Evolutionary conservation across 1,284 basidiomycete species (phyloP).

Genomic region (Prillingera fragicola): DNA sequence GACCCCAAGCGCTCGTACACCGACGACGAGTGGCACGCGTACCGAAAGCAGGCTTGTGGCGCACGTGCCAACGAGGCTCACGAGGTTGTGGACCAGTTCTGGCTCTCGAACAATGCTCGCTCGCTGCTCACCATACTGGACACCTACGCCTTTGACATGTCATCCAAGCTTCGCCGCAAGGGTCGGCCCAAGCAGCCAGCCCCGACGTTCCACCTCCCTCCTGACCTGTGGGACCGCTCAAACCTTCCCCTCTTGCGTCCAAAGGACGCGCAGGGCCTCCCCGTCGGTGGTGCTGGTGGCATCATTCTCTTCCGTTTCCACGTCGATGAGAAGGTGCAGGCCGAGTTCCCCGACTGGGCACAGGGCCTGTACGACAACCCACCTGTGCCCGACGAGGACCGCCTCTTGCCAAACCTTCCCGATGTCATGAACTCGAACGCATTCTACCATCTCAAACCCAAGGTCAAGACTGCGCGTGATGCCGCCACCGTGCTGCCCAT

Average conservation of each 20-base stretch:
- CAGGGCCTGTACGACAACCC: slow-evolving; percentile 42
- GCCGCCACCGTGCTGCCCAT: slow-evolving; percentile 15
- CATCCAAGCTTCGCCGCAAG: slow-evolving; percentile 28
- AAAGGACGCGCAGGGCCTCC: slow-evolving; percentile 36
- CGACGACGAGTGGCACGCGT: slow-evolving; percentile 41
- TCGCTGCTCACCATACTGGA: slow-evolving; percentile 35
- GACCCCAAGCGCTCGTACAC: slow-evolving; percentile 39
- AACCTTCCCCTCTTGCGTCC: slow-evolving; percentile 31
- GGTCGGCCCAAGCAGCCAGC: slow-evolving; percentile 42
- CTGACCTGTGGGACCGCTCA: slow-evolving; percentile 34
- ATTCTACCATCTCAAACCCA: slow-evolving; percentile 26
- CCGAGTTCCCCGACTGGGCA: slow-evolving; percentile 40
- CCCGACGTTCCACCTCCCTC: slow-evolving; percentile 43
- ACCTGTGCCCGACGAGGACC: slow-evolving; percentile 37
- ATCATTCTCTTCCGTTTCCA: slow-evolving; percentile 44
- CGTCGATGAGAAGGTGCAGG: slow-evolving; percentile 36
- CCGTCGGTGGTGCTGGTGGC: slow-evolving; percentile 26
- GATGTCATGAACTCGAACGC: slow-evolving; percentile 31
- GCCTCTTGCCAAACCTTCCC: slow-evolving; percentile 21
- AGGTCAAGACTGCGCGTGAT: slow-evolving; percentile 19
- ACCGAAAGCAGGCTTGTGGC: slow-evolving; percentile 32
- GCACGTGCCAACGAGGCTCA: slow-evolving; percentile 30
- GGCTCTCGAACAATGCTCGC: slow-evolving; percentile 34
- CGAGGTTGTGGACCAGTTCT: slow-evolving; percentile 43
- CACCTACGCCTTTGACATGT: slow-evolving; percentile 31